Base-by-base conservation (phyloP, 2,329 filamentous ascomycete genomes). In the Colletotrichum sansevieriae region DNA sequence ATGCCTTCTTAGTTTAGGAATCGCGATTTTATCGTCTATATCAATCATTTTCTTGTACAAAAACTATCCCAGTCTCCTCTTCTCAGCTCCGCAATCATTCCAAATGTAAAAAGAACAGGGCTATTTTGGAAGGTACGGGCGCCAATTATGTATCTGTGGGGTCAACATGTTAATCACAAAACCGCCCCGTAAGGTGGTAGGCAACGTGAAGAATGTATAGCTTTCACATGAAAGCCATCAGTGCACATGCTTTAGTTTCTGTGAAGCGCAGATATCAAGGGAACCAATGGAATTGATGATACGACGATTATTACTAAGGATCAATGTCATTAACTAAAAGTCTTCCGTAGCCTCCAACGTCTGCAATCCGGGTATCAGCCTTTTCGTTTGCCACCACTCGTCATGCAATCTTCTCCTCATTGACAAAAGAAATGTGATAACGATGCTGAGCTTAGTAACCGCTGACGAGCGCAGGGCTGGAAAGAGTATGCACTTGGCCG, bases 381-480 rank as follows among this genome's bases (percentile, higher is more conserved):
- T 68, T 68, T 60, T 68, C 65, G 61, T 65, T 33, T 60, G 65
- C 65, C 61, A 18, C 60, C 9, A 49, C 61, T 59, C 65, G 8
- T 68, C 39, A 55, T 55, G 3, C 41, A 35, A 51, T 60, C 25
- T 64, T 20, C 49, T 49, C 41, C 57, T 39, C 52, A 2, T 3
- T 8, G 11, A 68, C 65, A 68, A 68, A 68, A 8, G 55, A 56
- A 65, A 68, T 2, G 37, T 11, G 10, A 43, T 46, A 29, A 20
- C 4, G 2, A 12, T 12, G 1, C 0, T 0, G 6, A 1, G 7
- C 59, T 35, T 65, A 68, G 47, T 68, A 68, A 11, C 65, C 65
- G 11, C 61, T 68, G 3, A 60, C 55, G 4, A 60, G 47, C 4
- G 62, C 55, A 22, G 65, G 47, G 62, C 20, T 65, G 55, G 57